Percentiles rank a stretch among this genome's conserved stretches.
Conservation (phyloP, 2,329 filamentous ascomycete genomes). For the Dryadomyces quercivorus region DNA sequence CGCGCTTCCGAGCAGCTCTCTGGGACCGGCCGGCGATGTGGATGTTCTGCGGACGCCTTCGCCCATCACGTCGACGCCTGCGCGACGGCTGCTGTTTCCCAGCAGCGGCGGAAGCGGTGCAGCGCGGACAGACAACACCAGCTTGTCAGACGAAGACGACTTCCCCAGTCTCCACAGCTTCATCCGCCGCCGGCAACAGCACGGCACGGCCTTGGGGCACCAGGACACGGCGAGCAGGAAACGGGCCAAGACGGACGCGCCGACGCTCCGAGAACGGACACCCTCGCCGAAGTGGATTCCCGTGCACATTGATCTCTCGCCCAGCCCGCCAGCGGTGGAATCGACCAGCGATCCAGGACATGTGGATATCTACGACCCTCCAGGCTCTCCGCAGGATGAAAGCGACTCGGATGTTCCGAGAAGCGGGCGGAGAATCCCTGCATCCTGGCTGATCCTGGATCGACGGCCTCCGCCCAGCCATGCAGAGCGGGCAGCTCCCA, state of each 20-base stretch:
- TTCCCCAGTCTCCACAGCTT: slow-evolving; percentile 15
- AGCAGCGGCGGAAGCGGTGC: slow-evolving; percentile 18
- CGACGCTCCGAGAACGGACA: neutral
- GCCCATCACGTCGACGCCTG: slow-evolving; percentile 16
- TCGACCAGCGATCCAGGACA: neutral
- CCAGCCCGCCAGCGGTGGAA: neutral
- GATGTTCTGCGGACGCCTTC: slow-evolving; percentile 14
- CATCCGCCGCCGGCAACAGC: slow-evolving; percentile 9
- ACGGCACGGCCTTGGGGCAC: neutral
- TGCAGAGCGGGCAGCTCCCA: slow-evolving; percentile 13
- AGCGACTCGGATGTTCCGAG: slow-evolving; percentile 28
- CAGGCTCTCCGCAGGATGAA: slow-evolving; percentile 13
- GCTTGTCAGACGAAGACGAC: slow-evolving; percentile 19
- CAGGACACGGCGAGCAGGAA: slow-evolving; percentile 8
- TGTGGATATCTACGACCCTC: neutral
- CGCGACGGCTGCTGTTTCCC: slow-evolving; percentile 9
- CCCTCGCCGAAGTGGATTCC: slow-evolving; percentile 5
- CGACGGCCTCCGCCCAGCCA: slow-evolving; percentile 19
- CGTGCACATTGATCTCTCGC: slow-evolving; percentile 8
- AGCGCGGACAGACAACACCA: slow-evolving; percentile 20
- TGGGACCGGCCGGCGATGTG: neutral
- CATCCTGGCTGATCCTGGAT: slow-evolving; percentile 54
- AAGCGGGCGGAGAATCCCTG: slow-evolving; percentile 40
- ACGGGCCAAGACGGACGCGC: slow-evolving; percentile 3
- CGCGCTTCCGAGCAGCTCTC: slow-evolving; percentile 5